Evolutionary conservation across 805 yeast genomes (phyloP), one percentile per base, ranked within the genome.

Genomic region (Monosporozyma yasuniensis): DNA sequence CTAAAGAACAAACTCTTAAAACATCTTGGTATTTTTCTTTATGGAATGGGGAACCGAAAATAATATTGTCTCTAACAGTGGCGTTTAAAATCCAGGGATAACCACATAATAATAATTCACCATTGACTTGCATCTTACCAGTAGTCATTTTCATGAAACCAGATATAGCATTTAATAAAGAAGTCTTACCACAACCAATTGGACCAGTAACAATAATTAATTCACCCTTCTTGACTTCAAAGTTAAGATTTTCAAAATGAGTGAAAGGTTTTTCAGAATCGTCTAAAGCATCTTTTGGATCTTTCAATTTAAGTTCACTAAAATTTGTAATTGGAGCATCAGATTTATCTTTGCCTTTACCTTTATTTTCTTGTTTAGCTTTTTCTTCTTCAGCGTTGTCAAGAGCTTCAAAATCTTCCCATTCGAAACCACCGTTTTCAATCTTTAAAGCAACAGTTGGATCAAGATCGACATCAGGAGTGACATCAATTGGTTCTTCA

Each of bases 1-100:
- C 72, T 52, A 87, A 67, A 0, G 88, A 81, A 66, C 95, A 87
- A 1, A 83, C 83, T 37, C 73, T 67, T 12, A 87, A 62, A 5
- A 86, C 77, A 14, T 67, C 65, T 6, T 74, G 60, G 61, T 87
- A 87, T 53, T 70, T 74, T 2, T 66, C 60, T 47, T 72, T 68
- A 49, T 81, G 78, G 50, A 62, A 80, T 16, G 75, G 75, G 18
- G 61, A 53, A 22, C 95, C 95, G 67, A 87, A 87, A 12, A 74
- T 47, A 48, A 87, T 85, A 60, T 87, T 87, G 16, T 84, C 88
- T 59, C 77, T 76, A 25, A 87, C 80, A 0, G 95, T 83, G 2
- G 85, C 80, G 66, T 87, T 87, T 59, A 84, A 90, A 41, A 87
- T 79, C 96, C 96, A 87, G 16, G 90, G 91, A 42, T 76, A 76